Percentiles rank a stretch among this genome's conserved stretches.
These are phyloP conservation scores for Fusarium sp. DNA, from an alignment of 2,329 filamentous ascomycete species.

Conservation along the genomic window DNA sequence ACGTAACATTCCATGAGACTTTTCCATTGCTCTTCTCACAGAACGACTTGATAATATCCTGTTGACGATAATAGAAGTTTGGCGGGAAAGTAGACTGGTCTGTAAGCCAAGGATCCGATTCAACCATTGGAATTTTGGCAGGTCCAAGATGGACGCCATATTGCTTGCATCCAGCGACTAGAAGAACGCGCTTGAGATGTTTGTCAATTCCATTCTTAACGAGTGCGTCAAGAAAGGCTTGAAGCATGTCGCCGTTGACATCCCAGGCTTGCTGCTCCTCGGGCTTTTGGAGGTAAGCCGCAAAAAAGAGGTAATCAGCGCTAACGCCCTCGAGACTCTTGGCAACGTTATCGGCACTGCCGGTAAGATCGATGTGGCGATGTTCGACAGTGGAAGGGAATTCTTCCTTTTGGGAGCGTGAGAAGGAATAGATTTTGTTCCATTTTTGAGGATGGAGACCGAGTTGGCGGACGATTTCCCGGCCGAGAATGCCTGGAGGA, in stretches of 20 bases:
- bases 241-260: slow-evolving; percentile 19
- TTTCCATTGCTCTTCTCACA: not conserved
- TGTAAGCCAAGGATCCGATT: slow-evolving; percentile 10
- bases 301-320: slow-evolving; percentile 19
- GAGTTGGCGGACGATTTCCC: slow-evolving; percentile 9
- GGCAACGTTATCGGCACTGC: not conserved
- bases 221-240: slow-evolving; percentile 2
- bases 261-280: slow-evolving; percentile 6
- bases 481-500: slow-evolving; percentile 5
- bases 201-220: not conserved
- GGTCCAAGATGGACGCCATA: slow-evolving; percentile 17
- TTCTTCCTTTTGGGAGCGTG: slow-evolving; percentile 12
- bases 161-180: slow-evolving; percentile 10
- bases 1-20: slow-evolving; percentile 6
- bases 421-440: slow-evolving; percentile 12
- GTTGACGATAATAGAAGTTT: slow-evolving; percentile 25
- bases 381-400: slow-evolving; percentile 17
- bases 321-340: not conserved
- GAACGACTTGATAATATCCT: not conserved
- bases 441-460: not conserved
- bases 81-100: slow-evolving; percentile 13
- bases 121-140: slow-evolving; percentile 9
- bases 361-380: slow-evolving; percentile 12
- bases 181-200: not conserved
- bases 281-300: slow-evolving; percentile 9